Evolutionary conservation across 1,284 basidiomycete species (phyloP).

Genomic region (Trichosporon sp.): DNA sequence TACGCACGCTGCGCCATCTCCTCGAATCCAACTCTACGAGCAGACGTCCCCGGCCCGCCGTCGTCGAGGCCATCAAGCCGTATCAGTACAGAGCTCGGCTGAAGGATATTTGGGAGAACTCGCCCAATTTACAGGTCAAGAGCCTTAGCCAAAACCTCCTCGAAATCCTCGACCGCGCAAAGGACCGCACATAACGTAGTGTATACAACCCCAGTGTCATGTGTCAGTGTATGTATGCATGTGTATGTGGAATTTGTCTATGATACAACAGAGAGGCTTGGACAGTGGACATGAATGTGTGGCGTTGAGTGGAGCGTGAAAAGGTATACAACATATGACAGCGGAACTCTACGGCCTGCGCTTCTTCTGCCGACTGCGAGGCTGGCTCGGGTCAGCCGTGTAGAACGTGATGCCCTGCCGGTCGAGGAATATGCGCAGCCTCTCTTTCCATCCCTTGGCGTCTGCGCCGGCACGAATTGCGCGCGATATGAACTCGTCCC

Average conservation of each 20-base stretch:
- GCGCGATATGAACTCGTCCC: constrained; percentile 41
- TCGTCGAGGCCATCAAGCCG: constrained; percentile 39
- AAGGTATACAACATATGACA: background rate
- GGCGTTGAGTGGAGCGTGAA: background rate
- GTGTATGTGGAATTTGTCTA: background rate
- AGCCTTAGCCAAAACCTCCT: constrained; percentile 20
- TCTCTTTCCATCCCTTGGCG: constrained; percentile 34
- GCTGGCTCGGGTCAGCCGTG: constrained; percentile 36
- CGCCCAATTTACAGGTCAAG: constrained; percentile 25
- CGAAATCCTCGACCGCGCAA: constrained; percentile 29
- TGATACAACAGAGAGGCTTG: background rate
- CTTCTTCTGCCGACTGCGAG: constrained; percentile 26
- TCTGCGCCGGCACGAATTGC: constrained; percentile 29
- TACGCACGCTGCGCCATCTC: constrained; percentile 38
- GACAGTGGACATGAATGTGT: background rate
- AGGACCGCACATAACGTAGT: background rate
- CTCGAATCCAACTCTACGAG: constrained; percentile 35
- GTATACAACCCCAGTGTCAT: no score
- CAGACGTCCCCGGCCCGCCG: constrained; percentile 29
- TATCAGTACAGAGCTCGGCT: constrained; percentile 35
- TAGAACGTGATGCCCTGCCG: constrained; percentile 41
- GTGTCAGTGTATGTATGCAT: background rate
- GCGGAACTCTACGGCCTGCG: background rate
- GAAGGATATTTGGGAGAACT: constrained; percentile 27
- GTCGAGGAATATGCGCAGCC: constrained; percentile 40